Conservation (phyloP, 75 land plant species). For the Picea sitchensis region DNA sequence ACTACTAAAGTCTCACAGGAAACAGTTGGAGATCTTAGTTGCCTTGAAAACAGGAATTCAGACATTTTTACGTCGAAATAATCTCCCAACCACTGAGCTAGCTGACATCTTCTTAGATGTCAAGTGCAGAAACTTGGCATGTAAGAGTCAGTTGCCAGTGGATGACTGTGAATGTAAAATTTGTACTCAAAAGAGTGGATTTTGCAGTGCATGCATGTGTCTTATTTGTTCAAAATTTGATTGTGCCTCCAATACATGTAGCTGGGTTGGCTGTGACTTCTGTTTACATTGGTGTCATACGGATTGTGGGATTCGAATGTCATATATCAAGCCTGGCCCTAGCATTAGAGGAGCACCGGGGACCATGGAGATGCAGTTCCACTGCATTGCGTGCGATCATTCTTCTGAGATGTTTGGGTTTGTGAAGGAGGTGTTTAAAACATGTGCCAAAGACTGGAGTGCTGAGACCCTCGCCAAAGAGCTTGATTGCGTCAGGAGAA, state of each 20-base stretch:
- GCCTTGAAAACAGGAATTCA: constrained; percentile 79
- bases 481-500: constrained; percentile 85
- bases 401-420: constrained; percentile 96
- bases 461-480: constrained; percentile 67
- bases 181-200: constrained; percentile 73
- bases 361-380: constrained; percentile 86
- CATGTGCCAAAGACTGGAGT: constrained; percentile 81
- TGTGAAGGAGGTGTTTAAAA: constrained; percentile 86
- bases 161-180: constrained; percentile 95
- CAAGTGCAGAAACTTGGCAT: constrained; percentile 72
- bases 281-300: constrained; percentile 99
- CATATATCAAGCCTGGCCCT: constrained; percentile 75
- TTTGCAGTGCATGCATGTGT: constrained; percentile 96
- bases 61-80: constrained; percentile 45
- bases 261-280: constrained; percentile 98
- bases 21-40: constrained; percentile 77
- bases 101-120: constrained; percentile 66
- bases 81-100: constrained; percentile 43
- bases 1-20: constrained; percentile 51
- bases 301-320: constrained; percentile 74
- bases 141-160: constrained; percentile 72
- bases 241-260: constrained; percentile 84
- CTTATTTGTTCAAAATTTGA: constrained; percentile 90
- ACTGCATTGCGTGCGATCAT: constrained; percentile 90
- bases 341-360: constrained; percentile 65